These are phyloP conservation scores for Paecilomyces niveus DNA, from an alignment of 2,329 filamentous ascomycete species.

Conservation along the genomic window DNA sequence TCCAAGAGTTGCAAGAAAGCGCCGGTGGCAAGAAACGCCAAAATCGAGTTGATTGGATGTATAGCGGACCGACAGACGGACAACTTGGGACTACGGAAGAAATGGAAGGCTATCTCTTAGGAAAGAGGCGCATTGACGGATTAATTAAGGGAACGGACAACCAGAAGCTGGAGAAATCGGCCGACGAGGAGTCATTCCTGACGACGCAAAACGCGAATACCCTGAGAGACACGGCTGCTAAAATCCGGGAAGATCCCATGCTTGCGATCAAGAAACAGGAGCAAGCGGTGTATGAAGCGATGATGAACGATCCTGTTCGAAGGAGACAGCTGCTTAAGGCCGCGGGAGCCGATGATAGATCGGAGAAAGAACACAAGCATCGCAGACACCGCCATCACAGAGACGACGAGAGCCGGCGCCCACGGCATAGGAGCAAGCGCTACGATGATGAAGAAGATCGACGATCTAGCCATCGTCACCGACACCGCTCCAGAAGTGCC, in stretches of 20 bases:
- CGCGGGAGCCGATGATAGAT: conserved; percentile 21
- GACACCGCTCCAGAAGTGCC: conserved; percentile 28
- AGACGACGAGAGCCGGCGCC: conserved; percentile 13
- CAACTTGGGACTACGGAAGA: conserved; percentile 73
- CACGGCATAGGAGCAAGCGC: conserved; percentile 9
- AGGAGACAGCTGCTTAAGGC: conserved; percentile 18
- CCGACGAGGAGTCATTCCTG: conserved; percentile 56
- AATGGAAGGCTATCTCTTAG: conserved; percentile 86
- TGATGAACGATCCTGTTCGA: conserved; percentile 39
- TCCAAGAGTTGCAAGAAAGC: conserved; percentile 81
- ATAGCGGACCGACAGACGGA: conserved; percentile 70
- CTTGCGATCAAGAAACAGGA: conserved; percentile 91
- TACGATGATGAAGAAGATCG: conserved; percentile 12
- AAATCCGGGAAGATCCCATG: conserved; percentile 85
- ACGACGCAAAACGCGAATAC: conserved; percentile 60
- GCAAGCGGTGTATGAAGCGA: conserved; percentile 64
- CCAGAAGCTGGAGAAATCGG: conserved; percentile 72
- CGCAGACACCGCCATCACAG: conserved; percentile 22
- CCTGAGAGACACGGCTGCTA: conserved; percentile 70
- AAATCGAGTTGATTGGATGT: conserved; percentile 97
- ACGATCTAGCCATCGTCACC: conserved; percentile 33
- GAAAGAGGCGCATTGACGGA: conserved; percentile 85
- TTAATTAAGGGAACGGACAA: conserved; percentile 75
- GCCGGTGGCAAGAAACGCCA: conserved; percentile 74
- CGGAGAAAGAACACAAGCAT: conserved; percentile 43